Evolutionary conservation across 2,329 filamentous ascomycete species (phyloP), one percentile per base, ranked within the genome.

Genomic region (Gnomoniopsis smithogilvyi): DNA sequence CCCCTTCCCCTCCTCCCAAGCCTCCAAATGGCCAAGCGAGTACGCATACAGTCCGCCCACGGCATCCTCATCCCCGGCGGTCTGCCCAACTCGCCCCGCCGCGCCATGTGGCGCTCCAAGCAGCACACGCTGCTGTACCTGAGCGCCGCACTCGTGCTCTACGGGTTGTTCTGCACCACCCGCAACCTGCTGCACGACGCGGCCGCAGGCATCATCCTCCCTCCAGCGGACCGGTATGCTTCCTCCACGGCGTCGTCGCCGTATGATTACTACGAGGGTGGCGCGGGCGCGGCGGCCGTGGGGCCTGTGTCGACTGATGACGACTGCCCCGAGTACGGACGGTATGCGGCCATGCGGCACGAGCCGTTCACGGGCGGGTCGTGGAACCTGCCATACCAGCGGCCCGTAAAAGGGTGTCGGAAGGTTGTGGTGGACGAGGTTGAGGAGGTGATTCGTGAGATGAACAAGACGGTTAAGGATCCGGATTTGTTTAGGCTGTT

Each of bases 371-470:
- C 72, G 22, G 61, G 63, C 1, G 72, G 72, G 1, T 66, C 64
- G 30, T 68, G 68, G 57, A 63, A 67, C 30, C 68, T 74, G 54
- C 67, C 71, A 1, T 72, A 66, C 55, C 69, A 72, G 54, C 80
- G 90, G 60, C 90, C 90, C 0, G 79, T 80, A 2, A 77, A 78
- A 58, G 80, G 81, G 68, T 94, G 90, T 69, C 85, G 90, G 52
- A 91, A 87, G 1, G 92, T 93, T 74, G 81, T 83, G 58, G 90
- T 88, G 3, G 78, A 83, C 1, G 76, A 83, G 2, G 88, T 93
- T 1, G 90, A 94, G 69, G 78, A 86, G 62, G 82, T 89, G 47
- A 91, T 94, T 60, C 55, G 57, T 2, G 66, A 64, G 22, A 68
- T 74, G 64, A 70, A 66, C 58, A 60, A 59, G 21, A 51, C 65